These are phyloP conservation scores for Panaeolus papilionaceus DNA, from an alignment of 768 basidiomycete genomes.

Conservation along the genomic window DNA sequence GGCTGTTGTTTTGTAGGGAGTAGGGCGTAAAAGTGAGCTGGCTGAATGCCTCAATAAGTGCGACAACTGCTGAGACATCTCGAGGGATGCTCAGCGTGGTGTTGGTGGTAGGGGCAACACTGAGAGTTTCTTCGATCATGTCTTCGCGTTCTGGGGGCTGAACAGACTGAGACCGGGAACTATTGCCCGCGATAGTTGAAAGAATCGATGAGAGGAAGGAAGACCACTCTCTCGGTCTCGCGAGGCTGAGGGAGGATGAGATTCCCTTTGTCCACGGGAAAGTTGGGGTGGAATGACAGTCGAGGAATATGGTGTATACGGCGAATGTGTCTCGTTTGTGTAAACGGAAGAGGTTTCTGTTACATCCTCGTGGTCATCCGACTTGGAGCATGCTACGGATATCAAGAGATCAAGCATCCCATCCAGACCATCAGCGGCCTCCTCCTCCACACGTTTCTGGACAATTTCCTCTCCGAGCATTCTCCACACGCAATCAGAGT, in stretches of 20 bases:
- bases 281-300: slow-evolving; percentile 55
- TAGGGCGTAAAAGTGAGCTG: slow-evolving; percentile 76
- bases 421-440: slow-evolving; percentile 28
- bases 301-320: slow-evolving; percentile 37
- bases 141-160: slow-evolving; percentile 48
- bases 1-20: slow-evolving; percentile 51
- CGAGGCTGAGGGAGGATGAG: slow-evolving; percentile 40
- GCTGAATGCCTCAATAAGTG: slow-evolving; percentile 69
- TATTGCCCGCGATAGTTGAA: slow-evolving; percentile 61
- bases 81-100: slow-evolving; percentile 41
- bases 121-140: slow-evolving; percentile 34
- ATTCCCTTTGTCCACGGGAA: slow-evolving; percentile 66
- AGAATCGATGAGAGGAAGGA: slow-evolving; percentile 70
- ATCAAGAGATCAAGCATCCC: slow-evolving; percentile 39
- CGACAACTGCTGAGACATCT: slow-evolving; percentile 64
- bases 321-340: slow-evolving; percentile 47
- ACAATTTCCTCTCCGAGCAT: slow-evolving; percentile 77
- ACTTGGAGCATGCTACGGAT: slow-evolving; percentile 40
- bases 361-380: slow-evolving; percentile 50
- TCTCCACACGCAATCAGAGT: slow-evolving; percentile 55
- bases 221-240: slow-evolving; percentile 52
- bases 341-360: slow-evolving; percentile 45
- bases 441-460: slow-evolving; percentile 51
- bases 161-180: slow-evolving; percentile 65
- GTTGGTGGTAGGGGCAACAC: slow-evolving; percentile 31